A percentile compares a stretch with the other conserved stretches of the same genome.
Conservation (phyloP, 768 basidiomycete species). For the Clavaria fumosa region DNA sequence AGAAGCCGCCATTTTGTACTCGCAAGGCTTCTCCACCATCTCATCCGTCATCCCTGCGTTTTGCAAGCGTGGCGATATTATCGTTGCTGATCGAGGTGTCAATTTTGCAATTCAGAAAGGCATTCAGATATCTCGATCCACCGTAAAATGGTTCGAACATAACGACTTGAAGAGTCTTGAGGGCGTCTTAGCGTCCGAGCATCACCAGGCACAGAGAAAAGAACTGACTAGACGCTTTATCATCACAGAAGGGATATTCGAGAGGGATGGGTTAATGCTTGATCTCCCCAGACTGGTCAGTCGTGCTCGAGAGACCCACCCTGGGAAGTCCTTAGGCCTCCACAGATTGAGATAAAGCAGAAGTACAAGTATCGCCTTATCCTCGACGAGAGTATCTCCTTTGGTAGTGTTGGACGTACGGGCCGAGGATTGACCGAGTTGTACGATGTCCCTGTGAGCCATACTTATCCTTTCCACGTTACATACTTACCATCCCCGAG, state of each 20-base stretch:
- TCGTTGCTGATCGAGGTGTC: constrained; percentile 95
- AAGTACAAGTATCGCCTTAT: constrained; percentile 95
- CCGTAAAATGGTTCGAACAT: constrained; percentile 91
- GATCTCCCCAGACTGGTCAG: constrained; percentile 85
- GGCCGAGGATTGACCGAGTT: constrained; percentile 92
- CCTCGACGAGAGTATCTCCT: constrained; percentile 87
- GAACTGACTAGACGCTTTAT: constrained; percentile 92
- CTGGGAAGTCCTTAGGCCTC: not conserved
- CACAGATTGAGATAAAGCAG: constrained; percentile 80
- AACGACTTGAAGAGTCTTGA: constrained; percentile 88
- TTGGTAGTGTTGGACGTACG: constrained; percentile 83
- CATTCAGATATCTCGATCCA: constrained; percentile 82
- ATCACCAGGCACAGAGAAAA: too few species aligned
- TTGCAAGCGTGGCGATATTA: constrained; percentile 93
- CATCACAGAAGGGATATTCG: constrained; percentile 93
- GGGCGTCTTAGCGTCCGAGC: constrained; percentile 66
- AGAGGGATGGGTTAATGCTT: constrained; percentile 83
- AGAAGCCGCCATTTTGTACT: constrained; percentile 82
- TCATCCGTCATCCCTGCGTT: constrained; percentile 94
- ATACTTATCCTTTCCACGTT: constrained; percentile 14
- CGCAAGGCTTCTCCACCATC: constrained; percentile 84
- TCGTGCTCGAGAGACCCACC: constrained; percentile 8
- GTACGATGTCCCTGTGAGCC: constrained; percentile 82
- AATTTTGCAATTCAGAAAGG: constrained; percentile 95
- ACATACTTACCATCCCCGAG: constrained; percentile 20